Percentiles rank a stretch among this genome's conserved stretches.
phyloP scores from a whole-genome alignment of 352 stramenopile genomes.

The Blastocystis sp. region DNA sequence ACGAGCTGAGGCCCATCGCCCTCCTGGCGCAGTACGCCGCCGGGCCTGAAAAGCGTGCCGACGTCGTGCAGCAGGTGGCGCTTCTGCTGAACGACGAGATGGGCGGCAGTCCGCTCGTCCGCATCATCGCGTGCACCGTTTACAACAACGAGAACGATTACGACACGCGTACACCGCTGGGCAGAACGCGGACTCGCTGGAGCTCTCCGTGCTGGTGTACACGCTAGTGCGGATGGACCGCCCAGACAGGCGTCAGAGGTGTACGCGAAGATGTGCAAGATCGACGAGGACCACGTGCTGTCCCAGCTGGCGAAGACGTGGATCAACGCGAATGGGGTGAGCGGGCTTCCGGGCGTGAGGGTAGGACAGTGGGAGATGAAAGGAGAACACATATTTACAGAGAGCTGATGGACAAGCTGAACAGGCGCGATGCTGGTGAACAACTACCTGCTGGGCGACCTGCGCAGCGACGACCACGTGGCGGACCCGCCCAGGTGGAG shows the following conservation, averaged over 20 bases:
- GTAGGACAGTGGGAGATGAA: conserved; percentile 67
- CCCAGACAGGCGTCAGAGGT: conserved; percentile 34
- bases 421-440: conserved; percentile 54
- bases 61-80: conserved; percentile 9
- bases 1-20: conserved; percentile 6
- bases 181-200: conserved; percentile 55
- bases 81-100: conserved; percentile 64
- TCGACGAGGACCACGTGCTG: conserved; percentile 65
- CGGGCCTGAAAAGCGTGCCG: conserved; percentile 14
- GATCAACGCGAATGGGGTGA: conserved; percentile 60
- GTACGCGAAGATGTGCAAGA: conserved; percentile 66
- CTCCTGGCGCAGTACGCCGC: conserved; percentile 58
- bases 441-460: conserved; percentile 52
- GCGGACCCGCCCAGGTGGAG: conserved; percentile 1
- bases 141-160: conserved; percentile 70
- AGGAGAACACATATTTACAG: conserved; percentile 66
- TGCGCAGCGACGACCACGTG: conserved; percentile 16
- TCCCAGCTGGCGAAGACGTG: conserved; percentile 53
- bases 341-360: not conserved
- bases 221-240: conserved; percentile 66
- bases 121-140: conserved; percentile 62
- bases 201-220: conserved; percentile 62
- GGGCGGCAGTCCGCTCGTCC: conserved; percentile 23
- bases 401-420: conserved; percentile 67
- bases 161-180: conserved; percentile 61